phyloP scores from a whole-genome alignment of 805 yeast species.

The Saturnispora kantuleensis region DNA sequence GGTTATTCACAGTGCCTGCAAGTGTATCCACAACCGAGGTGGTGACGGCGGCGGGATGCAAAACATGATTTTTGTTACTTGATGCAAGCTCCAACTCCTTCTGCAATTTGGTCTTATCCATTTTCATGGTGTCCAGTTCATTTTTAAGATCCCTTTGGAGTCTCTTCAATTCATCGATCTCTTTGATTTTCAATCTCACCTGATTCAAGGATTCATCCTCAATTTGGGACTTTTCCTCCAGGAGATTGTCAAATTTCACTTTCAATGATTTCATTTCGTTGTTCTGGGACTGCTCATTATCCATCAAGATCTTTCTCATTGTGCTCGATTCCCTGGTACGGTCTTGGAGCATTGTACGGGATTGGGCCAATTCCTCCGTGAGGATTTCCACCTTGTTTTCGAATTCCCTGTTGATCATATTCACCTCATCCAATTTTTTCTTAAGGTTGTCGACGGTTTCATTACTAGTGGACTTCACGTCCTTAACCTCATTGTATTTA shows the following conservation, averaged over 20 bases:
- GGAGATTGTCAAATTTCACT: conserved; percentile 37
- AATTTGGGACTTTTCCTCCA: conserved; percentile 52
- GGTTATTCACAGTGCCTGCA: no score
- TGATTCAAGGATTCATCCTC: conserved; percentile 43
- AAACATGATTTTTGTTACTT: neutral
- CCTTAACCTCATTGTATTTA: conserved; percentile 30
- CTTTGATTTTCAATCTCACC: conserved; percentile 51
- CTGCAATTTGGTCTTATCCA: conserved; percentile 7
- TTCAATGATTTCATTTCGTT: conserved; percentile 44
- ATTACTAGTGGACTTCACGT: conserved; percentile 17
- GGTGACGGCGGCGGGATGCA: no score
- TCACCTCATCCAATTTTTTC: conserved; percentile 64
- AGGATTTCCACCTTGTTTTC: conserved; percentile 50
- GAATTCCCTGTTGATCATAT: conserved; percentile 58
- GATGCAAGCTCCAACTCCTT: conserved; percentile 1
- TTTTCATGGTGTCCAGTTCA: conserved; percentile 12
- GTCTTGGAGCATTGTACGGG: conserved; percentile 64
- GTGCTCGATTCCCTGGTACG: conserved; percentile 70
- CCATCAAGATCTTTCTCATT: conserved; percentile 58
- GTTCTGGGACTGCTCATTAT: conserved; percentile 52
- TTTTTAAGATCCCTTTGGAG: conserved; percentile 30
- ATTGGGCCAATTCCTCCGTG: conserved; percentile 76
- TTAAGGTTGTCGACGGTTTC: conserved; percentile 41
- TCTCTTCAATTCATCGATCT: conserved; percentile 50
- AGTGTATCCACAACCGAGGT: no score